Percentiles rank a stretch among this genome's conserved stretches.
phyloP scores from a whole-genome alignment of 495 filamentous ascomycete genomes.

The Neurospora sublineolata region DNA sequence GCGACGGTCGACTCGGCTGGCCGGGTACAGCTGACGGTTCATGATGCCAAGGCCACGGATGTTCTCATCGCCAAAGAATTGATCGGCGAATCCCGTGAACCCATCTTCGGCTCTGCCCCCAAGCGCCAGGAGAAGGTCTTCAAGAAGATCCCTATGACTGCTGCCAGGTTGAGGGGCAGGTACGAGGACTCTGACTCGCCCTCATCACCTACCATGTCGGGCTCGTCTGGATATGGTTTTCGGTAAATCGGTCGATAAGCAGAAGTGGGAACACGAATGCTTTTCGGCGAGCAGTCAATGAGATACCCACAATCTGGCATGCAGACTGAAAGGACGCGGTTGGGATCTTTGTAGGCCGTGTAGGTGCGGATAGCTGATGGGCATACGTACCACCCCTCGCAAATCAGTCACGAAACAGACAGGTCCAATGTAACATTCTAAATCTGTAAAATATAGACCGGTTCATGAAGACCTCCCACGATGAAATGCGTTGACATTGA shows the following conservation, averaged over 20 bases:
- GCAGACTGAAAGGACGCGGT: background rate
- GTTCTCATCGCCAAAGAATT: constrained; percentile 42
- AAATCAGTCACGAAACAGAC: background rate
- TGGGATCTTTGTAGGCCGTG: background rate
- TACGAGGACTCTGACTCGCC: background rate
- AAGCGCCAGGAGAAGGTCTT: background rate
- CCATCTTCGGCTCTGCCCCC: constrained; percentile 14
- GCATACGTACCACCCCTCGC: background rate
- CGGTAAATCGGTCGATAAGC: background rate
- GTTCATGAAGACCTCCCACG: background rate
- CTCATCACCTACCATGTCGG: background rate
- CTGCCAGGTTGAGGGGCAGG: background rate
- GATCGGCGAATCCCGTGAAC: constrained; percentile 19
- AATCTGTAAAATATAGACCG: background rate
- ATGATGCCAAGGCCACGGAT: constrained; percentile 31
- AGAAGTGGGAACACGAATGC: background rate
- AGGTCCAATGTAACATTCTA: background rate
- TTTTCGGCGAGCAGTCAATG: background rate
- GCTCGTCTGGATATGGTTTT: constrained; percentile 1
- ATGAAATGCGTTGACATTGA: background rate
- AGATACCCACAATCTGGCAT: background rate
- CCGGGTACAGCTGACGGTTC: constrained; percentile 39
- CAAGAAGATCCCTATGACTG: background rate
- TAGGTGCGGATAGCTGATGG: background rate
- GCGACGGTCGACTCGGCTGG: constrained; percentile 52